Conservation (phyloP, 2,329 filamentous ascomycete species). For the Fusarium sulawesiense region DNA sequence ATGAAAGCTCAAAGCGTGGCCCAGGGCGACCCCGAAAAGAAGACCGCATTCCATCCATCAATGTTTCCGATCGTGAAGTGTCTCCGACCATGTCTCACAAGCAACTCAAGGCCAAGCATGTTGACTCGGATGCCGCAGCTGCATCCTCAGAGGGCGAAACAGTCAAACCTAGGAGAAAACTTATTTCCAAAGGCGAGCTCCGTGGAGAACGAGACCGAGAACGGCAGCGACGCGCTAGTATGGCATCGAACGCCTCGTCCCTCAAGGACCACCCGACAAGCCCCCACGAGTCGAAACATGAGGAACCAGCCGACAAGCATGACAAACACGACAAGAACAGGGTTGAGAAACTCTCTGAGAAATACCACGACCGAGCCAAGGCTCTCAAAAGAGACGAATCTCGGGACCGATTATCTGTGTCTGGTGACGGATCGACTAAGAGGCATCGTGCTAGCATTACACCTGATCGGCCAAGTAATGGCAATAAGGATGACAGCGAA, state of each 20-base stretch:
- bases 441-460: slow-evolving; percentile 69
- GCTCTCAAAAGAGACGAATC: slow-evolving; percentile 71
- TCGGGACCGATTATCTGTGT: slow-evolving; percentile 63
- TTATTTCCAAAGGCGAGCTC: slow-evolving; percentile 72
- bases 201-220: slow-evolving; percentile 69
- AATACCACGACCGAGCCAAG: slow-evolving; percentile 69
- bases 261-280: slow-evolving; percentile 64
- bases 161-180: slow-evolving; percentile 69
- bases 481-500: slow-evolving; percentile 65
- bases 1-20: slow-evolving; percentile 64
- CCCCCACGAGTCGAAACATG: slow-evolving; percentile 61
- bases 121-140: slow-evolving; percentile 64
- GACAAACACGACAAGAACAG: slow-evolving; percentile 57
- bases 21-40: slow-evolving; percentile 68
- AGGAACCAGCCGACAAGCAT: slow-evolving; percentile 61
- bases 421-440: slow-evolving; percentile 66
- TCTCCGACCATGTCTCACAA: slow-evolving; percentile 63
- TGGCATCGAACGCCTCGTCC: slow-evolving; percentile 66
- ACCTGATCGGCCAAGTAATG: slow-evolving; percentile 63
- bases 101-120: slow-evolving; percentile 62
- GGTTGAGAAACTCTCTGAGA: slow-evolving; percentile 58
- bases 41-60: slow-evolving; percentile 59
- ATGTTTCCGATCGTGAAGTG: slow-evolving; percentile 64
- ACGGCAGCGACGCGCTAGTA: slow-evolving; percentile 68
- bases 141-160: slow-evolving; percentile 68